Percentiles rank a stretch among this genome's conserved stretches.
Evolutionary conservation across 192 early-diverging fungal species (phyloP).

Genomic region (Obelidium mucronatum): DNA sequence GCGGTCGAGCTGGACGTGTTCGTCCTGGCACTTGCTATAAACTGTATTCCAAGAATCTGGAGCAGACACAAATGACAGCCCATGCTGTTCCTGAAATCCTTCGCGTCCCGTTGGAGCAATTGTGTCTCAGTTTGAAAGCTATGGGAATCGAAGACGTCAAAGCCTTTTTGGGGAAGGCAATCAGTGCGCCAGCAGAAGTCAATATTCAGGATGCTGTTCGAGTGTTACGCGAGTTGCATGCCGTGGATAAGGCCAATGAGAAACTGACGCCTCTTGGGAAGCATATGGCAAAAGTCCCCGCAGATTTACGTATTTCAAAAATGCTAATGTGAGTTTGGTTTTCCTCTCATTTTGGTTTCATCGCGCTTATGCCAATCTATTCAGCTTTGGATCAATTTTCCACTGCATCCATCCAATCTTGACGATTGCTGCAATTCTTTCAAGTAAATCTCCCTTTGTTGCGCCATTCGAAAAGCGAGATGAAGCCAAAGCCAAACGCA

Average conservation of each 20-base stretch:
- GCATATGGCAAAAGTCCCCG: slow-evolving; percentile 48
- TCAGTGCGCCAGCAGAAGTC: slow-evolving; percentile 36
- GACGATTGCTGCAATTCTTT: slow-evolving; percentile 48
- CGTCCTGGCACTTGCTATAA: slow-evolving; percentile 75
- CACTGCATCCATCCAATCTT: slow-evolving; percentile 48
- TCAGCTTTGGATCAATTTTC: slow-evolving; percentile 53
- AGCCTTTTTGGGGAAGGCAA: slow-evolving; percentile 44
- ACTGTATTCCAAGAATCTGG: slow-evolving; percentile 38
- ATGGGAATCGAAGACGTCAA: slow-evolving; percentile 38
- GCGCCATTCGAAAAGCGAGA: slow-evolving; percentile 55
- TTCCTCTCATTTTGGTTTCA: background rate
- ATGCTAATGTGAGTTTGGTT: slow-evolving; percentile 48
- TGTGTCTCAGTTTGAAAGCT: slow-evolving; percentile 72
- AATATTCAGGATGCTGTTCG: slow-evolving; percentile 41
- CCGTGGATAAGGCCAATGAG: slow-evolving; percentile 30
- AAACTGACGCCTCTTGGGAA: slow-evolving; percentile 45
- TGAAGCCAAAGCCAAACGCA: slow-evolving; percentile 55
- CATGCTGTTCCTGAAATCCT: slow-evolving; percentile 78
- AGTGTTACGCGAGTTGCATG: slow-evolving; percentile 36
- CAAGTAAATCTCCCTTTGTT: slow-evolving; percentile 64
- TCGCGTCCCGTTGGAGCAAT: slow-evolving; percentile 82
- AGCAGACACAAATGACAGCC: slow-evolving; percentile 42
- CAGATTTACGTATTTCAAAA: slow-evolving; percentile 51
- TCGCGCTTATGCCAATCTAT: too few species aligned
- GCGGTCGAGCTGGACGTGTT: slow-evolving; percentile 86